Base-by-base conservation (phyloP, 805 yeast genomes). In the Schwanniomyces sp. region DNA sequence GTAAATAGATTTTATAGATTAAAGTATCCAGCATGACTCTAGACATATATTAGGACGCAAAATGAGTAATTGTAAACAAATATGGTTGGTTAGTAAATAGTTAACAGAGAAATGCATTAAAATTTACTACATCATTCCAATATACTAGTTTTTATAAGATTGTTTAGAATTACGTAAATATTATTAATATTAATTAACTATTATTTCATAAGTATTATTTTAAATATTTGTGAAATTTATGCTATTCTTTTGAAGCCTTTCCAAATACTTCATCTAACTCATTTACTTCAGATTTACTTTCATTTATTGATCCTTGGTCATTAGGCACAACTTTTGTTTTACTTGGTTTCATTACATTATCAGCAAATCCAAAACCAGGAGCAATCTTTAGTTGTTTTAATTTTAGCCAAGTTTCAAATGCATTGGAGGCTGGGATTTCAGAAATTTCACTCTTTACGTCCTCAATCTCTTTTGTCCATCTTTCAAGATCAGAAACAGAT, bases 321-420 rank as follows among this genome's bases (percentile, higher is more conserved):
- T 36, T 26, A 24, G 25, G 49, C 43, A 4, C 14, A 11, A 5
- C 3, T 17, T 40, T 53, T 6, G 44, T 47, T 44, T 59, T 51
- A 40, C 46, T 53, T 6, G 72, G 72, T 14, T 62, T 61, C 62
- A 66, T 69, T 41, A 72, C 58, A 7, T 58, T 59, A 7, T 59
- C 66, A 26, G 54, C 59, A 3, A 64, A 55, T 40, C 64, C 64
- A 47, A 68, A 70, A 1, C 78, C 78, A 0, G 78, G 78, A 0
- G 78, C 78, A 4, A 70, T 66, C 45, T 62, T 63, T 7, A 58
- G 45, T 50, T 64, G 70, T 53, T 66, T 67, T 11, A 47, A 43
- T 11, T 51, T 47, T 11, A 67, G 46, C 78, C 78, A 72, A 6
- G 56, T 55, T 27, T 54, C 36, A 44, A 59, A 71, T 8, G 42